Evolutionary conservation across 345 rosid genomes (phyloP).

Genomic region (Zanthoxylum bungeanum): DNA sequence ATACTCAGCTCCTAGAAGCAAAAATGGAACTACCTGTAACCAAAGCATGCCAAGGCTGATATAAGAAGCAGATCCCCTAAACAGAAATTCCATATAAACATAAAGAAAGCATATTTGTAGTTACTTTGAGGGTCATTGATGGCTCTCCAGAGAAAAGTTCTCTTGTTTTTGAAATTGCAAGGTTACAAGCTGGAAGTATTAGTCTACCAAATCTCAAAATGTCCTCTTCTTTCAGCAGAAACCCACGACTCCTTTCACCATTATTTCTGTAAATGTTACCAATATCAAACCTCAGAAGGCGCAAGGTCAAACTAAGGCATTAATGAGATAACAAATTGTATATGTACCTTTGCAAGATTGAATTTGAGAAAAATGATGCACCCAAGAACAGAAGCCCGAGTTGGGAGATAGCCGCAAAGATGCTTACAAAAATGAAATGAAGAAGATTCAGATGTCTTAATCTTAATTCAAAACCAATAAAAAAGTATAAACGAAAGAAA

Average conservation of each 20-base stretch:
- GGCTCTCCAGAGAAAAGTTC: slow-evolving; percentile 96
- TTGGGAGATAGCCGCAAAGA: slow-evolving; percentile 65
- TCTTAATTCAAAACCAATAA: background rate
- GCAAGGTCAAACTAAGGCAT: background rate
- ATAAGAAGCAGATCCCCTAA: slow-evolving; percentile 8
- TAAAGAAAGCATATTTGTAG: background rate
- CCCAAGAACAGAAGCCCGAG: slow-evolving; percentile 79
- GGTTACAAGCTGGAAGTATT: slow-evolving; percentile 73
- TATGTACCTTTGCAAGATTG: slow-evolving; percentile 62
- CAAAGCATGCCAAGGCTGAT: slow-evolving; percentile 11
- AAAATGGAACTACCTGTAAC: slow-evolving; percentile 73
- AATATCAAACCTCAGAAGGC: background rate
- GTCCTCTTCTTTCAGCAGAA: slow-evolving; percentile 70
- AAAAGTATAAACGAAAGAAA: slow-evolving; percentile 3
- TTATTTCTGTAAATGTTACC: slow-evolving; percentile 38
- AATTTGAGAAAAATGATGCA: slow-evolving; percentile 74
- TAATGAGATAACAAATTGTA: background rate
- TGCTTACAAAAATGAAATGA: slow-evolving; percentile 40
- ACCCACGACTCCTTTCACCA: slow-evolving; percentile 34
- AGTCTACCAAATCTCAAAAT: slow-evolving; percentile 55
- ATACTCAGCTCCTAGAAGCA: slow-evolving; percentile 84
- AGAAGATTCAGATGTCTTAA: slow-evolving; percentile 7
- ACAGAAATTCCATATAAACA: background rate
- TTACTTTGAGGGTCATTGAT: slow-evolving; percentile 86
- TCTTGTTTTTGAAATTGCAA: slow-evolving; percentile 57